Evolutionary conservation across 257 asterid species (phyloP).

Genomic region (Nicotiana obtusifolia): DNA sequence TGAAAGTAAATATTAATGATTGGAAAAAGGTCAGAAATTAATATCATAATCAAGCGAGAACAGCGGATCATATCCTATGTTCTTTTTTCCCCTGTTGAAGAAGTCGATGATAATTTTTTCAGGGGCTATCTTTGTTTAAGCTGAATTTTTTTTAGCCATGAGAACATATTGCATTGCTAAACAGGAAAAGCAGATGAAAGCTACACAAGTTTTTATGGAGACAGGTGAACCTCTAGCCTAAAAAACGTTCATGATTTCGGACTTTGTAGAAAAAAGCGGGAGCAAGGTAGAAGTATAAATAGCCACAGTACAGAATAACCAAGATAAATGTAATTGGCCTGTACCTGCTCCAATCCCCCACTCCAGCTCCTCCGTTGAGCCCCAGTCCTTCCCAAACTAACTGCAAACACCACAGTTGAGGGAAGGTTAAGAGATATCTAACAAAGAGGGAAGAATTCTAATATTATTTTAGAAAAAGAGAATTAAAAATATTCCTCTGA

Average conservation of each 20-base stretch:
- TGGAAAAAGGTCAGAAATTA: not conserved
- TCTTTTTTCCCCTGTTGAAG: not conserved
- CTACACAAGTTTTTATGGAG: not conserved
- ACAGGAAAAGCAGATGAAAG: not conserved
- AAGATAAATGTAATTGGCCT: not conserved
- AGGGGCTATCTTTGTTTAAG: not conserved
- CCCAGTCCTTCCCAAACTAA: constrained; percentile 39
- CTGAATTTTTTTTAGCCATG: not conserved
- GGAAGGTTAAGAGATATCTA: not conserved
- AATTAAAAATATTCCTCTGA: not conserved
- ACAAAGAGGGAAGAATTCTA: not conserved
- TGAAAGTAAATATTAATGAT: not conserved
- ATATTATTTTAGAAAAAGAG: not conserved
- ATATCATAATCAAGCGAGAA: not conserved
- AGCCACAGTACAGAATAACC: not conserved
- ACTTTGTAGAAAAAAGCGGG: not conserved
- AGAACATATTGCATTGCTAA: not conserved
- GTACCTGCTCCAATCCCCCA: constrained; percentile 34
- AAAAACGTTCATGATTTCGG: not conserved
- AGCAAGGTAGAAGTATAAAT: not conserved
- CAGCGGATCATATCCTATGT: not conserved
- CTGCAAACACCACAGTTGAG: constrained; percentile 12
- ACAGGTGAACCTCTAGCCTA: not conserved
- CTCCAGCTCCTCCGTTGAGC: constrained; percentile 29
- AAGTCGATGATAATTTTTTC: not conserved